Evolutionary conservation across 2,329 filamentous ascomycete species (phyloP).

Genomic region (Phialocephala subalpina): DNA sequence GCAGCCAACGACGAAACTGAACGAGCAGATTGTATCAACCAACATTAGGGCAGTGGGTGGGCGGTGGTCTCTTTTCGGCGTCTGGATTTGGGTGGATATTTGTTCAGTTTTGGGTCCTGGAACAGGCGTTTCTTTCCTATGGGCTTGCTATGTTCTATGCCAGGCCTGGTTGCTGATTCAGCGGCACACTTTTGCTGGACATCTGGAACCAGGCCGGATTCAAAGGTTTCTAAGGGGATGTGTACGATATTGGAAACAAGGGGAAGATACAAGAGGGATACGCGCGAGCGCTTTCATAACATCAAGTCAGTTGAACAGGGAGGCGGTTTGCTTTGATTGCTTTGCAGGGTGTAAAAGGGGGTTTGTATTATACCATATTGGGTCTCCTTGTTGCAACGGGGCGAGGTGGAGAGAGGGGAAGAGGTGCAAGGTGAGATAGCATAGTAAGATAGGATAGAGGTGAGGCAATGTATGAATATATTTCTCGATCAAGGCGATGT

Average conservation of each 20-base stretch:
- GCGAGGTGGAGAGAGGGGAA: neutral
- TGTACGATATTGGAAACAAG: neutral
- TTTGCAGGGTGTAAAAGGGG: neutral
- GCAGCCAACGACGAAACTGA: conserved; percentile 4
- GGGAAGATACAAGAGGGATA: neutral
- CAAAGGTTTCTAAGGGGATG: neutral
- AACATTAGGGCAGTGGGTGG: neutral
- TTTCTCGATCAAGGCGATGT: no score
- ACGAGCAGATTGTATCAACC: neutral
- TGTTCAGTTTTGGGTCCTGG: no score
- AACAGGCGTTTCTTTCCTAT: no score
- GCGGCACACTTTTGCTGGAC: neutral
- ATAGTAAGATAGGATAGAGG: neutral
- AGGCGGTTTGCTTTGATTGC: no score
- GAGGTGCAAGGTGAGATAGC: neutral
- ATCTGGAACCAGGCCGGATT: neutral
- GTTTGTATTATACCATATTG: neutral
- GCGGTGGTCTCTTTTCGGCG: conserved; percentile 1
- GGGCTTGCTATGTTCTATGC: no score
- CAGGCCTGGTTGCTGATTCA: neutral
- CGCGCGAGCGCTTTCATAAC: neutral
- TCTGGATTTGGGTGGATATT: neutral
- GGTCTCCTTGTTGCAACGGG: neutral
- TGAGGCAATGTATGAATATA: no score
- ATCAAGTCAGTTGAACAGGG: neutral